phyloP scores from a whole-genome alignment of 2,329 filamentous ascomycete genomes.

The Zymoseptoria passerinii region DNA sequence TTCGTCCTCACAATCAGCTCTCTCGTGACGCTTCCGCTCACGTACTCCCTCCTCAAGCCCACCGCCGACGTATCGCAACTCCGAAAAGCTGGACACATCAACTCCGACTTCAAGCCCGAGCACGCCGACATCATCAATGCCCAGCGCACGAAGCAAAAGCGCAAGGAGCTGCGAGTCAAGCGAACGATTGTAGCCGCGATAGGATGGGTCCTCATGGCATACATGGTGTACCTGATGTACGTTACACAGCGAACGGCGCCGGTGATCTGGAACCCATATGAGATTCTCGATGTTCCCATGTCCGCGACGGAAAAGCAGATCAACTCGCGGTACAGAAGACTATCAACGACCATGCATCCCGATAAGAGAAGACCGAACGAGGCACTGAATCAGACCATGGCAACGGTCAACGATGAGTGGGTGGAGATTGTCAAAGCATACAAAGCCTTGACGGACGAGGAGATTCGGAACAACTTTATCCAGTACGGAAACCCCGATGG shows the following conservation, averaged over 20 bases:
- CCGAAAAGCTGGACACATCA: conserved; percentile 74
- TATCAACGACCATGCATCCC: conserved; percentile 81
- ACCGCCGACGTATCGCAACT: conserved; percentile 63
- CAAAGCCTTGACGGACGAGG: conserved; percentile 95
- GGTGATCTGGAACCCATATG: conserved; percentile 94
- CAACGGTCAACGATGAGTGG: conserved; percentile 77
- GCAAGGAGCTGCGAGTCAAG: conserved; percentile 82
- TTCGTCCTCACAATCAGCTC: conserved; percentile 88
- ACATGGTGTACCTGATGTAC: conserved; percentile 85
- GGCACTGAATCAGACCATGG: conserved; percentile 79
- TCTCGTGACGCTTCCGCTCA: conserved; percentile 81
- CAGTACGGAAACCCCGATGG: conserved; percentile 95
- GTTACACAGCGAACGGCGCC: conserved; percentile 62
- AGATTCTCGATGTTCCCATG: conserved; percentile 79
- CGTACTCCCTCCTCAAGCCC: conserved; percentile 73
- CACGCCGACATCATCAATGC: conserved; percentile 75
- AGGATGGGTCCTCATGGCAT: conserved; percentile 77
- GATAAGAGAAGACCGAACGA: conserved; percentile 83
- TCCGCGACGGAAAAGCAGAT: conserved; percentile 82
- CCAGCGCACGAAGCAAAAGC: conserved; percentile 77
- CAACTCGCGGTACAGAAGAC: conserved; percentile 78
- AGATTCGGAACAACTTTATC: conserved; percentile 92
- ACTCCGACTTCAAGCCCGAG: conserved; percentile 70
- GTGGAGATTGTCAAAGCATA: conserved; percentile 97
- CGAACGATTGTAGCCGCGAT: conserved; percentile 64